Conservation (phyloP, 1,284 basidiomycete species). For the Pyrrhoderma noxium region DNA sequence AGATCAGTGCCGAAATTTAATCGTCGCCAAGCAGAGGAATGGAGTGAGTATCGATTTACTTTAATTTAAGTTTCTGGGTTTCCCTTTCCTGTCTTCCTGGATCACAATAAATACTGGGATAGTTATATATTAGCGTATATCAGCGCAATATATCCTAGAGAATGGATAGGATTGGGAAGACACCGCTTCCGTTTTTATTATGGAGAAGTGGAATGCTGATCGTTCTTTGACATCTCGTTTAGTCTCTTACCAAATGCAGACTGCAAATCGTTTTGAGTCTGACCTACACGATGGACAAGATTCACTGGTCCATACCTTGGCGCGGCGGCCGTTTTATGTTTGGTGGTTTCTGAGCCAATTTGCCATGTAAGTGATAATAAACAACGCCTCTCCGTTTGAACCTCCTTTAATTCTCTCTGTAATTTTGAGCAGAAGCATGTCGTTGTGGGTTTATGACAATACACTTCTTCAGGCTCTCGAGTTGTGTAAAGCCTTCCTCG, state of each 20-base stretch:
- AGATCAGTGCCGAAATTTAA: conserved; percentile 42
- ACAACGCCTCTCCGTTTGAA: neutral
- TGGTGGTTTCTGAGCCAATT: conserved; percentile 67
- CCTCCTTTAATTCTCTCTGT: neutral
- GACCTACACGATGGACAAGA: conserved; percentile 43
- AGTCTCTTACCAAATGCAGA: conserved; percentile 59
- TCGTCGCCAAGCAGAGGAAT: conserved; percentile 62
- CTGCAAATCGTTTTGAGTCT: conserved; percentile 46
- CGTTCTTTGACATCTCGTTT: neutral
- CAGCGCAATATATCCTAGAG: too few species aligned
- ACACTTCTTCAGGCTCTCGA: conserved; percentile 53
- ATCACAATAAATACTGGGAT: too few species aligned
- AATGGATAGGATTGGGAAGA: too few species aligned
- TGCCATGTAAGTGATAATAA: conserved; percentile 37
- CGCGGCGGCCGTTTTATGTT: conserved; percentile 59
- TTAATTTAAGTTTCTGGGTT: neutral
- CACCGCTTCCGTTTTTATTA: too few species aligned
- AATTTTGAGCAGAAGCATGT: conserved; percentile 43
- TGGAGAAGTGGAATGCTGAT: too few species aligned
- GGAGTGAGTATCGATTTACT: conserved; percentile 43
- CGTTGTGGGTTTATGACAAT: conserved; percentile 57
- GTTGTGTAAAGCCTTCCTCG: conserved; percentile 56
- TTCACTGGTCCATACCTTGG: conserved; percentile 43
- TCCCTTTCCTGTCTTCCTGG: neutral
- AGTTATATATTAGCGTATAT: too few species aligned